Conservation (phyloP, 2,329 filamentous ascomycete genomes). For the Microdochium paspali region DNA sequence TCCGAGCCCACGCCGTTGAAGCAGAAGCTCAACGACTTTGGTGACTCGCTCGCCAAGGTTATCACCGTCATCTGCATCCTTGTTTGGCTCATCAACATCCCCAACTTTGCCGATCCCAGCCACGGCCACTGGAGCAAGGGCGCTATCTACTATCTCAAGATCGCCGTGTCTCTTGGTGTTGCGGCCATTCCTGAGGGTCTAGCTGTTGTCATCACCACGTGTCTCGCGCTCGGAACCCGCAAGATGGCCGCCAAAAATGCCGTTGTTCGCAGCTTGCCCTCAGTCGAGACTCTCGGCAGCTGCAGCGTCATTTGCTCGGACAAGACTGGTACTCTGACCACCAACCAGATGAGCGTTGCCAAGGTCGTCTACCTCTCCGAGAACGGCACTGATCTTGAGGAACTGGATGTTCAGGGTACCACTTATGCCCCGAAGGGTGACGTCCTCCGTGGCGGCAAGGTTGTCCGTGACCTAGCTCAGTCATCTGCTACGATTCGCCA, state of each 20-base stretch:
- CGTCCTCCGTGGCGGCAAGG: constrained; percentile 59
- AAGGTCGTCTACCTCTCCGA: constrained; percentile 79
- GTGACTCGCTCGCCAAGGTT: constrained; percentile 91
- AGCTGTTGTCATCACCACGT: constrained; percentile 98
- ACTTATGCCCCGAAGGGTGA: constrained; percentile 80
- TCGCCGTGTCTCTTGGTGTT: constrained; percentile 94
- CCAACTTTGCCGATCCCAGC: constrained; percentile 89
- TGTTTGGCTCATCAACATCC: constrained; percentile 97
- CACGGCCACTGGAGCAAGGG: constrained; percentile 94
- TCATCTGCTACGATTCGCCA: constrained; percentile 71
- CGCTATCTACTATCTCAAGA: constrained; percentile 99
- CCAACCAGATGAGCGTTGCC: constrained; percentile 98
- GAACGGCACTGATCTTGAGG: constrained; percentile 64
- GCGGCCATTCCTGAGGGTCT: constrained; percentile 96
- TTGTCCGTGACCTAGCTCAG: constrained; percentile 57
- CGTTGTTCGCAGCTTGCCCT: constrained; percentile 90
- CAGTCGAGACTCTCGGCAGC: constrained; percentile 94
- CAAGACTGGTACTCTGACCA: constrained; percentile 96
- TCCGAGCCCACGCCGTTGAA: constrained; percentile 95
- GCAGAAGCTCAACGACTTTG: constrained; percentile 98
- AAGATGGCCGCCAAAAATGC: constrained; percentile 99
- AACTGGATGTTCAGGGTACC: constrained; percentile 84
- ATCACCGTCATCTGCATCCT: constrained; percentile 94
- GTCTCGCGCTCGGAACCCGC: constrained; percentile 85
- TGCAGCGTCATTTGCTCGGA: constrained; percentile 99